phyloP scores from a whole-genome alignment of 1,139 yeast species.

The Candida anutae region DNA sequence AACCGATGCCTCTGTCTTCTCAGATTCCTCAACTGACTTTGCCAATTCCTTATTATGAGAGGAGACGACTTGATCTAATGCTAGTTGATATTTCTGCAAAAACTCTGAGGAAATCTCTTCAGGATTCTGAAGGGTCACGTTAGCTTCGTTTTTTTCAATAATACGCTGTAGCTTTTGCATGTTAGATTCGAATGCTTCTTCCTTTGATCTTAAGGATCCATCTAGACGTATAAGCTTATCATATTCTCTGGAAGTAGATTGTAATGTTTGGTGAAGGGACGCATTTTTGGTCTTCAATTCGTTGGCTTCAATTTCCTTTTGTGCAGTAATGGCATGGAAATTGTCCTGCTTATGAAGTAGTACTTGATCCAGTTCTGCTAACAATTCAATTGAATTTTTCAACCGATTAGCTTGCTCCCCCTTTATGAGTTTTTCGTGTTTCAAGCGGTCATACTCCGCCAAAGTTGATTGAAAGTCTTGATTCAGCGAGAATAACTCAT shows the following conservation, averaged over 20 bases:
- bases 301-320: constrained; percentile 14
- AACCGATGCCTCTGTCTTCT: too few species aligned
- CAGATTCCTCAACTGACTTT: too few species aligned
- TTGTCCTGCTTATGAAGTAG: constrained; percentile 44
- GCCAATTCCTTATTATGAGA: too few species aligned
- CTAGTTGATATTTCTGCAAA: background rate
- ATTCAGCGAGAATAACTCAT: constrained; percentile 61
- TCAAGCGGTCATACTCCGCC: constrained; percentile 53
- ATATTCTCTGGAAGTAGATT: constrained; percentile 20
- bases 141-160: constrained; percentile 5
- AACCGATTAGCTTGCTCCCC: constrained; percentile 44
- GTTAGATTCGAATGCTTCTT: constrained; percentile 26
- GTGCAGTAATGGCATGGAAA: constrained; percentile 33
- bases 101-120: background rate
- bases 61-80: too few species aligned
- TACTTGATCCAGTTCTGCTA: constrained; percentile 39
- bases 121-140: constrained; percentile 2
- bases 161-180: constrained; percentile 12
- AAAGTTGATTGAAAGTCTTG: constrained; percentile 75
- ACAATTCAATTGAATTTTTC: constrained; percentile 32
- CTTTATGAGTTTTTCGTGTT: constrained; percentile 37
- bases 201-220: constrained; percentile 52
- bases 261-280: constrained; percentile 11
- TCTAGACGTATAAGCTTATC: constrained; percentile 46
- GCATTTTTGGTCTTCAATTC: constrained; percentile 18